Evolutionary conservation across 2,329 filamentous ascomycete genomes (phyloP), one percentile per base, ranked within the genome.

Genomic region (Alternaria incomplexa): DNA sequence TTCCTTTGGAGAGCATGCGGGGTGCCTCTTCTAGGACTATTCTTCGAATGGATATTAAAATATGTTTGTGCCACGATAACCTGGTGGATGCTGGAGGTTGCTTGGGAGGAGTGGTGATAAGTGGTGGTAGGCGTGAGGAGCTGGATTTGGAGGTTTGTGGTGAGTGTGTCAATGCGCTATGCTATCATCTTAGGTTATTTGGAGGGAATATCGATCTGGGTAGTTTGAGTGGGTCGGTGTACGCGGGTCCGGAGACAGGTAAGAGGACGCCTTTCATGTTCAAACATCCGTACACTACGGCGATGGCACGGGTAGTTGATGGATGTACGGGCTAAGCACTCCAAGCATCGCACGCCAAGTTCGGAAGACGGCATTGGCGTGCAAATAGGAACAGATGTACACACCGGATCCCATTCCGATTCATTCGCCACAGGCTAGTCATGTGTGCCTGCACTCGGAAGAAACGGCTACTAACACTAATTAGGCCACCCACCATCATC

Each of bases 161-260:
- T 17, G 0, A 0, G 36, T 0, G 0, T 40, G 36, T 10, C 0
- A 6, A 17, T 40, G 8, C 8, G 32, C 4, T 40, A 10, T 40
- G n/a, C 36, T 17, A 17, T 17, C 4, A 2, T n/a, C 1, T 10
- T 40, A n/a, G 36, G n/a, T 17, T 0, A 2, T 17, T 17, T 11
- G 8, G n/a, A 17, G 36, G 5, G 9, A 17, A 40, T 0, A 1
- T 10, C 15, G 9, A 40, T 40, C 0, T 17, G n/a, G 36, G n/a
- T 40, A 6, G 1, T 17, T 17, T 17, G 36, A 40, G 15, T 17
- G n/a, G n/a, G 36, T 3, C 2, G 36, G 36, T 40, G 9, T 40
- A 40, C 36, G 36, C 36, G 36, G 36, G 36, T 17, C 36, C 36
- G 4, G 36, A 40, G 36, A 0, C 1, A 40, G 36, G 36, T 17